These are phyloP conservation scores for Microdochium paspali DNA, from an alignment of 2,329 filamentous ascomycete species.

Conservation along the genomic window DNA sequence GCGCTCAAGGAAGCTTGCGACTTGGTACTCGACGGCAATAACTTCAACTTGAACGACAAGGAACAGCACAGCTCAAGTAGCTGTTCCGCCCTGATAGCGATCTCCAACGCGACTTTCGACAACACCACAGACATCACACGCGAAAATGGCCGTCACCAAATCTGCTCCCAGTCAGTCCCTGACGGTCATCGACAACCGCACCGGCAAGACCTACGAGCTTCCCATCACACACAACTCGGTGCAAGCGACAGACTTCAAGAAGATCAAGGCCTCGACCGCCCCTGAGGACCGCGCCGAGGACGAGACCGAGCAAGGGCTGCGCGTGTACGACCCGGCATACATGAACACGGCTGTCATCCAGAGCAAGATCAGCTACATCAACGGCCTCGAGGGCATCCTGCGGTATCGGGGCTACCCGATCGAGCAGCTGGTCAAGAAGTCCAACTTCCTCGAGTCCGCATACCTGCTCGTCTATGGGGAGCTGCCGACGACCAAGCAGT, in stretches of 20 bases:
- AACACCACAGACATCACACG: background rate
- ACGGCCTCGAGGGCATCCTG: conserved; percentile 39
- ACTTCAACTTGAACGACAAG: no score
- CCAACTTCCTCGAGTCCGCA: conserved; percentile 38
- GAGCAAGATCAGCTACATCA: conserved; percentile 42
- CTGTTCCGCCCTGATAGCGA: background rate
- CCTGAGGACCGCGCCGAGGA: conserved; percentile 29
- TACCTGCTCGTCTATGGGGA: conserved; percentile 43
- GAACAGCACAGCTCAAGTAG: no score
- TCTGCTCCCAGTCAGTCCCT: conserved; percentile 18
- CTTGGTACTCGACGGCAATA: no score
- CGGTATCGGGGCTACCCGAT: conserved; percentile 43
- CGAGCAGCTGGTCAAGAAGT: conserved; percentile 37
- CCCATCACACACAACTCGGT: conserved; percentile 39
- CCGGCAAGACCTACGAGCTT: conserved; percentile 35
- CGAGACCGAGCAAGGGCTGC: conserved; percentile 37
- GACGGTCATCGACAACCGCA: conserved; percentile 39
- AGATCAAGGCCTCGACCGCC: conserved; percentile 28
- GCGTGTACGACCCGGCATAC: conserved; percentile 40
- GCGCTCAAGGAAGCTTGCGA: no score
- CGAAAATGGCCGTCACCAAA: conserved; percentile 13
- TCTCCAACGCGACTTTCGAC: background rate
- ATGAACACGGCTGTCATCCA: conserved; percentile 42
- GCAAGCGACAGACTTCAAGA: conserved; percentile 40
- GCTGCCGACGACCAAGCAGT: conserved; percentile 32